phyloP scores from a whole-genome alignment of 2,329 filamentous ascomycete genomes.

The Chrysoporthe austroafricana region DNA sequence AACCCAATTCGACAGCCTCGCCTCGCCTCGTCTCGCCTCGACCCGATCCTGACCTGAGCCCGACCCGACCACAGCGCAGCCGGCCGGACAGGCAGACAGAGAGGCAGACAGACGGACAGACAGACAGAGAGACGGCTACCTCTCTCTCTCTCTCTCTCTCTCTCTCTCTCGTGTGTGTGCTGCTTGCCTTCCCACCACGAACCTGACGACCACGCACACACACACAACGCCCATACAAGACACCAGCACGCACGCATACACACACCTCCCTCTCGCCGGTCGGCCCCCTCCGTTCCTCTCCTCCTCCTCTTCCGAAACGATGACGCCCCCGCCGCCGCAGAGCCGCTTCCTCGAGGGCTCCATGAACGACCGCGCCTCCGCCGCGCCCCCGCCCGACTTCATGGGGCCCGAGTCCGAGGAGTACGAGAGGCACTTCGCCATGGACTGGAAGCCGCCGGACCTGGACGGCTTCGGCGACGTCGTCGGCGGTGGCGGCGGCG shows the following conservation, averaged over 20 bases:
- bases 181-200: too few relatives aligned
- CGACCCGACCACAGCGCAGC: too few relatives aligned
- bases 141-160: too few relatives aligned
- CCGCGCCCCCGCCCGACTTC: constrained; percentile 71
- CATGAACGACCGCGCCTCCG: constrained; percentile 81
- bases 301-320: constrained; percentile 8
- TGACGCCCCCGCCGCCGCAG: constrained; percentile 34
- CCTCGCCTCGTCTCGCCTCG: too few relatives aligned
- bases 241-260: not conserved
- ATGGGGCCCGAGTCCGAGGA: constrained; percentile 47
- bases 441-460: constrained; percentile 28
- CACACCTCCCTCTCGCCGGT: not conserved
- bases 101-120: too few relatives aligned
- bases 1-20: not conserved
- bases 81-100: too few relatives aligned
- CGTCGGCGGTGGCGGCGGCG: not conserved
- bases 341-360: constrained; percentile 77
- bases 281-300: not conserved
- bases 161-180: too few relatives aligned
- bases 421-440: constrained; percentile 34
- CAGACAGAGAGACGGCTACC: too few relatives aligned
- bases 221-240: not conserved
- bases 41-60: too few relatives aligned
- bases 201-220: too few relatives aligned
- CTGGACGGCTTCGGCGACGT: constrained; percentile 10